Evolutionary conservation across 1,139 yeast species (phyloP).

Genomic region (Pichia sp.): DNA sequence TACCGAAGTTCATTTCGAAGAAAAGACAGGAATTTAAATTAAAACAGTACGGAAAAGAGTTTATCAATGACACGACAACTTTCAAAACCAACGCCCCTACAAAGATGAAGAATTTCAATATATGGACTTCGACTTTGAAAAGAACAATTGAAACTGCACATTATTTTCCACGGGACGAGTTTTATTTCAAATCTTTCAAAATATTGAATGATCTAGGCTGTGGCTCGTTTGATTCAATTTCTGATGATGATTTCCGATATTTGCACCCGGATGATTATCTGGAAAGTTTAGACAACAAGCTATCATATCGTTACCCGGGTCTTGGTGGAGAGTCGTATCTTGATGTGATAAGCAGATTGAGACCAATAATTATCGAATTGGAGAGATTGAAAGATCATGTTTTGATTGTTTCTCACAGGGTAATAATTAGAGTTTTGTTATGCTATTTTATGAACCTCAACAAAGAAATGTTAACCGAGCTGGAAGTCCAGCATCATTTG

Average conservation of each 20-base stretch:
- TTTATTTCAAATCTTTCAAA: conserved; percentile 23
- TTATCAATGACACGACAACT: conserved; percentile 20
- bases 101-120: conserved; percentile 19
- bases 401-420: conserved; percentile 26
- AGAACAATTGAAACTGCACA: conserved; percentile 25
- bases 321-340: conserved; percentile 28
- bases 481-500: conserved; percentile 26
- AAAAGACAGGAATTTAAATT: conserved; percentile 27
- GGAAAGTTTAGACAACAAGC: conserved; percentile 20
- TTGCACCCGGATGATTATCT: conserved; percentile 21
- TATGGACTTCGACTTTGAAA: conserved; percentile 26
- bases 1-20: conserved; percentile 25
- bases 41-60: conserved; percentile 23
- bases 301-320: conserved; percentile 27
- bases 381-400: conserved; percentile 27
- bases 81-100: conserved; percentile 9
- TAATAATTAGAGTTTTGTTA: conserved; percentile 26
- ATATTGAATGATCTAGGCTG: conserved; percentile 27
- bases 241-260: conserved; percentile 21
- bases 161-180: conserved; percentile 22
- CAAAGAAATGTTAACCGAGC: conserved; percentile 27
- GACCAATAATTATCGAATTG: conserved; percentile 27
- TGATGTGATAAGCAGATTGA: conserved; percentile 26
- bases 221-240: conserved; percentile 25
- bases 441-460: conserved; percentile 28